Evolutionary conservation across 1,284 basidiomycete genomes (phyloP).

Genomic region (Gomphus sp.): DNA sequence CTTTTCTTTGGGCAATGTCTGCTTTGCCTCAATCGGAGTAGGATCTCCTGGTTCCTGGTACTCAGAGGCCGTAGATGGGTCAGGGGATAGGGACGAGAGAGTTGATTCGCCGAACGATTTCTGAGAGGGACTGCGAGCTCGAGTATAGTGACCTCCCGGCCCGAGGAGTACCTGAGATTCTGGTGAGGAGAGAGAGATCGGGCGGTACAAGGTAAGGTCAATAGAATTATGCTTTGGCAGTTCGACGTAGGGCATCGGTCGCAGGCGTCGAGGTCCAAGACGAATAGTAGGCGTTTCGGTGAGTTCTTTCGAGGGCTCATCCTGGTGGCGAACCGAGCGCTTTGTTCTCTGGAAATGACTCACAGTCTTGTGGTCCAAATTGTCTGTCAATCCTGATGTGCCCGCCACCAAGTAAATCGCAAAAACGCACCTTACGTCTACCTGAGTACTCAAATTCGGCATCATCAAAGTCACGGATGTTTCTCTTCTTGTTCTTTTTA

Average conservation of each 20-base stretch:
- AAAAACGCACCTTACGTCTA: background rate
- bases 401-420: background rate
- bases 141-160: background rate
- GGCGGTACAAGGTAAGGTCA: background rate
- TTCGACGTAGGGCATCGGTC: background rate
- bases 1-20: background rate
- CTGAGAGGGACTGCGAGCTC: background rate
- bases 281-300: background rate
- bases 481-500: background rate
- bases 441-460: background rate
- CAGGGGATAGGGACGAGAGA: too few species aligned
- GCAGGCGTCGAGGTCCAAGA: background rate
- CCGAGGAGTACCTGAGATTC: background rate
- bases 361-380: background rate
- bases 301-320: background rate
- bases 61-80: background rate
- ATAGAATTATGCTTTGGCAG: background rate
- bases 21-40: background rate
- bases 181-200: background rate
- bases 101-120: background rate
- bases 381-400: background rate
- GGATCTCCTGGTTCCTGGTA: too few species aligned
- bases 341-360: background rate
- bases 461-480: background rate
- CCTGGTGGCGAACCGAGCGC: background rate